Conservation (phyloP, 2,329 filamentous ascomycete species). For the Aspergillus pseudoglaucus region DNA sequence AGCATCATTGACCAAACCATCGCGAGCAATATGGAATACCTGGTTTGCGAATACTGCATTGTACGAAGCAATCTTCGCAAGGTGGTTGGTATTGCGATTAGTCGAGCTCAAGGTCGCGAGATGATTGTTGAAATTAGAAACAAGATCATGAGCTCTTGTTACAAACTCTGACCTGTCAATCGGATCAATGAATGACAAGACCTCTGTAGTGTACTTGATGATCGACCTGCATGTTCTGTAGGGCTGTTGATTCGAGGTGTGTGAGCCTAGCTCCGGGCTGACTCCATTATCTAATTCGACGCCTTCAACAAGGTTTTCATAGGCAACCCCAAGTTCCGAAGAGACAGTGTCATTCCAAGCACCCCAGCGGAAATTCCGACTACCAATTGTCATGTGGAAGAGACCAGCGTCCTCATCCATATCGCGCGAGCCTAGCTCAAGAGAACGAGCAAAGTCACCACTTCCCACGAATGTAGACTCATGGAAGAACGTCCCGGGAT, state of each 20-base stretch:
- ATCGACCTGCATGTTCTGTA: slow-evolving; percentile 34
- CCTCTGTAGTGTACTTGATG: slow-evolving; percentile 44
- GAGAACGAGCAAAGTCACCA: slow-evolving; percentile 45
- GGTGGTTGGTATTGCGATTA: slow-evolving; percentile 11
- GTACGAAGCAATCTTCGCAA: slow-evolving; percentile 22
- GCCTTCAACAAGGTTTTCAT: slow-evolving; percentile 25
- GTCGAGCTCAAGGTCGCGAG: slow-evolving; percentile 14
- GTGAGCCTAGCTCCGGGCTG: slow-evolving; percentile 1
- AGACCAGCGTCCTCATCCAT: slow-evolving; percentile 38
- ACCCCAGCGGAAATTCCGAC: slow-evolving; percentile 40
- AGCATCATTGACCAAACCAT: slow-evolving; percentile 21
- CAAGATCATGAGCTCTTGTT: slow-evolving; percentile 25
- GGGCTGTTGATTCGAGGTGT: slow-evolving; percentile 7
- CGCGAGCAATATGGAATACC: slow-evolving; percentile 30
- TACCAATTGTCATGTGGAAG: slow-evolving; percentile 31
- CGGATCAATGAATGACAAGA: slow-evolving; percentile 48
- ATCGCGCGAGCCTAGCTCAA: slow-evolving; percentile 36
- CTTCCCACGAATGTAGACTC: slow-evolving; percentile 53
- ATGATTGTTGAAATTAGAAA: slow-evolving; percentile 36
- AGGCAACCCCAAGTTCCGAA: slow-evolving; percentile 37
- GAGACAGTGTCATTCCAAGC: slow-evolving; percentile 52
- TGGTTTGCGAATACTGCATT: slow-evolving; percentile 35
- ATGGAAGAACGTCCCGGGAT: slow-evolving; percentile 50
- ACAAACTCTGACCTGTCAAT: slow-evolving; percentile 47
- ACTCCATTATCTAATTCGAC: slow-evolving; percentile 10